These are phyloP conservation scores for Malus hybrid DNA, from an alignment of 331 rosid species.

Conservation along the genomic window DNA sequence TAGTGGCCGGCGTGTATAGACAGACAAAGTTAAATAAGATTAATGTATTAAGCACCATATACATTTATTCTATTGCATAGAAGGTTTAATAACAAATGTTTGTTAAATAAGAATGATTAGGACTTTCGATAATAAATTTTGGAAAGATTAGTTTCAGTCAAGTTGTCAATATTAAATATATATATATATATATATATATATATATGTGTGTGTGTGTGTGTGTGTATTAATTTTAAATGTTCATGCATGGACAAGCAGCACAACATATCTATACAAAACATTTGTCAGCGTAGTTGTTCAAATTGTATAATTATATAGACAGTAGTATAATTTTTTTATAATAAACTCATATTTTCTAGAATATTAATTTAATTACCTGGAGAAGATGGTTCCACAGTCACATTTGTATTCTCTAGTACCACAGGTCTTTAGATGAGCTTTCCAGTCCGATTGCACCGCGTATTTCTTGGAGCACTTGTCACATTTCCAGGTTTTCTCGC, in stretches of 20 bases:
- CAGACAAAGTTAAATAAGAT: not conserved
- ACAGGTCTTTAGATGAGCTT: constrained; percentile 78
- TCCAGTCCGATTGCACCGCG: constrained; percentile 95
- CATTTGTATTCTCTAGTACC: constrained; percentile 89
- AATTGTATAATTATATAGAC: not conserved
- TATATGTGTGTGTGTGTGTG: too few relatives aligned
- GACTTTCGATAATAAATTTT: not conserved
- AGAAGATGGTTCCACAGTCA: constrained; percentile 92
- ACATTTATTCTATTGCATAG: not conserved
- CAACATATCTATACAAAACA: not conserved
- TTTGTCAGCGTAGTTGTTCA: not conserved
- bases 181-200: not conserved
- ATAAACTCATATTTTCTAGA: too few relatives aligned
- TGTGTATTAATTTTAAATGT: not conserved
- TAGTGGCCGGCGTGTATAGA: not conserved
- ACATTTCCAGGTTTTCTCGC: constrained; percentile 94
- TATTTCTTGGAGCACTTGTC: constrained; percentile 89
- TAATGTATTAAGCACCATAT: not conserved
- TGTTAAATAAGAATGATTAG: not conserved
- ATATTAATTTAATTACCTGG: constrained; percentile 43
- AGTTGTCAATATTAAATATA: not conserved
- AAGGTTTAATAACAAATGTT: not conserved
- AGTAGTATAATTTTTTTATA: too few relatives aligned
- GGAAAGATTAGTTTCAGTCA: not conserved
- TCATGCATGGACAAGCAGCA: not conserved